Percentiles rank a stretch among this genome's conserved stretches.
These are phyloP conservation scores for Solanum bukasovii DNA, from an alignment of 257 asterid genomes.

Conservation along the genomic window DNA sequence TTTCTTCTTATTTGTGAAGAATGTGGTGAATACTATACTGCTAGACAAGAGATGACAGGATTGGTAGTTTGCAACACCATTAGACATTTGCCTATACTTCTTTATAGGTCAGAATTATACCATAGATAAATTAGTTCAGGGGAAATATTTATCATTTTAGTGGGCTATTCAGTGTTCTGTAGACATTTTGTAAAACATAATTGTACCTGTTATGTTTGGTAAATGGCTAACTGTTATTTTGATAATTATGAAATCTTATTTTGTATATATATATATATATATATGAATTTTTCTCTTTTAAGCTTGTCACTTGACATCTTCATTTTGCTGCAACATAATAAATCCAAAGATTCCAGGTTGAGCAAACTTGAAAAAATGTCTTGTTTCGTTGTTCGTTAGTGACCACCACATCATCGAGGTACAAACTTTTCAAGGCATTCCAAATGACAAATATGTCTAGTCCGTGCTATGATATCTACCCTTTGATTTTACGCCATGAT, in stretches of 20 bases:
- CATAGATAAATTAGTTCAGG: not conserved
- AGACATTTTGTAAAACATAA: not conserved
- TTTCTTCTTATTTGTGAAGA: slow-evolving; percentile 49
- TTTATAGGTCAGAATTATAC: not conserved
- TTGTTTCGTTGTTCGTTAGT: not conserved
- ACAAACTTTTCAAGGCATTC: not conserved
- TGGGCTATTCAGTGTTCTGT: not conserved
- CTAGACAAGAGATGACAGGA: slow-evolving; percentile 9
- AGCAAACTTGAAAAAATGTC: not conserved
- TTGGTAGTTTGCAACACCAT: not conserved
- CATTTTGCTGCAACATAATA: not conserved
- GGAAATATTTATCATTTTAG: not conserved
- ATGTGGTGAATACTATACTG: slow-evolving; percentile 33
- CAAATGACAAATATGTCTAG: not conserved
- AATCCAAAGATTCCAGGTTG: not conserved
- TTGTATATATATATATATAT: not conserved
- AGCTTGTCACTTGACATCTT: not conserved
- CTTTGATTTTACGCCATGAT: not conserved
- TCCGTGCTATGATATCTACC: not conserved
- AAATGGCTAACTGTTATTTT: not conserved
- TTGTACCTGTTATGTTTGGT: not conserved
- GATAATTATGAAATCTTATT: not conserved
- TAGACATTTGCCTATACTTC: not conserved
- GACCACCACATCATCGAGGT: not conserved
- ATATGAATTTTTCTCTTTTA: not conserved